Percentiles rank a stretch among this genome's conserved stretches.
phyloP scores from a whole-genome alignment of 2,329 filamentous ascomycete genomes.

The Arthrobotrys iridis region DNA sequence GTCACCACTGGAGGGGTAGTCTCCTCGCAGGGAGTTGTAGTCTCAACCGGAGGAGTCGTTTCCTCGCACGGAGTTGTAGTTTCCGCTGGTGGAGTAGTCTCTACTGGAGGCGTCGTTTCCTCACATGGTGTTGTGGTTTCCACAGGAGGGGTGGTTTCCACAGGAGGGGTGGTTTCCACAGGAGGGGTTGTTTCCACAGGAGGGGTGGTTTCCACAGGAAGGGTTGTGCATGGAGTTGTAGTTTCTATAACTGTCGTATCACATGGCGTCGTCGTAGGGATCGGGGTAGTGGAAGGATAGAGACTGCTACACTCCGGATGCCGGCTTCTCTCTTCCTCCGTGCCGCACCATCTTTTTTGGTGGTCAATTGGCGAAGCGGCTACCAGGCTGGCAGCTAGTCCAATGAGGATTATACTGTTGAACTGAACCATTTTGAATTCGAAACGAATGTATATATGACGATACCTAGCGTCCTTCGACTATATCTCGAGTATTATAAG shows the following conservation, averaged over 20 bases:
- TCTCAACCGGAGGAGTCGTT: background rate
- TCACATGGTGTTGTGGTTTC: background rate
- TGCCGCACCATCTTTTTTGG: slow-evolving; percentile 32
- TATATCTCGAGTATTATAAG: too few species aligned
- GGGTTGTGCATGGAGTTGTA: background rate
- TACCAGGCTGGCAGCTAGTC: slow-evolving; percentile 27
- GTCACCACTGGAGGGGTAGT: background rate
- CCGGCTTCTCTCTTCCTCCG: slow-evolving; percentile 21
- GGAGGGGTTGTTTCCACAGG: slow-evolving; percentile 5
- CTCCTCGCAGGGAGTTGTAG: background rate
- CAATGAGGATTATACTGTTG: slow-evolving; percentile 31
- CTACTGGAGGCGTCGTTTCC: background rate
- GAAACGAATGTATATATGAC: slow-evolving; percentile 38
- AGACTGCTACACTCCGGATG: slow-evolving; percentile 24
- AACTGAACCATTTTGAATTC: slow-evolving; percentile 45
- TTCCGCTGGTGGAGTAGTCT: too few species aligned
- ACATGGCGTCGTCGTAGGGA: slow-evolving; percentile 7
- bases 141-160: background rate
- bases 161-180: background rate
- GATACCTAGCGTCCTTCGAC: background rate
- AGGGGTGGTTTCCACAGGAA: background rate
- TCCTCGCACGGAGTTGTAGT: slow-evolving; percentile 4
- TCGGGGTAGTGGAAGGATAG: background rate
- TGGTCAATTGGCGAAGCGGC: slow-evolving; percentile 33
- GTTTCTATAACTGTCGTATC: too few species aligned